Conservation (phyloP, 805 yeast species). For the Ogataea populi-albae region DNA sequence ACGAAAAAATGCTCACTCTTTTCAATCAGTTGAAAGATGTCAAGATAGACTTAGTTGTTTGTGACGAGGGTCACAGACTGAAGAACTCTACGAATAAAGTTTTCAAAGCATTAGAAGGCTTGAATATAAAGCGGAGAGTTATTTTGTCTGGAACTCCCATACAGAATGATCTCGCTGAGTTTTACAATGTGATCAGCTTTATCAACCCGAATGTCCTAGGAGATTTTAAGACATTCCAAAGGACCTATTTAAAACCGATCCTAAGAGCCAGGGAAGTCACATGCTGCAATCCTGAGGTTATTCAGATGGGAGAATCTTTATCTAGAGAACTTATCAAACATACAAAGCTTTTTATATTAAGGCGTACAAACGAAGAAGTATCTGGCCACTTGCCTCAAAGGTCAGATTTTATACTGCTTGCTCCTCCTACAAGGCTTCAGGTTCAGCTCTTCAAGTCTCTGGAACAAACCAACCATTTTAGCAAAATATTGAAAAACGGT, state of each 20-base stretch:
- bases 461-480: conserved; percentile 36
- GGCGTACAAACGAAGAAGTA: conserved; percentile 65
- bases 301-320: conserved; percentile 55
- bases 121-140: conserved; percentile 56
- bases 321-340: conserved; percentile 61
- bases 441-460: conserved; percentile 51
- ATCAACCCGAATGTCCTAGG: conserved; percentile 84
- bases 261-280: conserved; percentile 63
- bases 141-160: conserved; percentile 66
- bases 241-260: conserved; percentile 67
- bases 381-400: conserved; percentile 64
- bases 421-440: conserved; percentile 70
- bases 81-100: conserved; percentile 74
- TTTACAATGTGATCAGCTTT: conserved; percentile 75
- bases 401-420: conserved; percentile 73
- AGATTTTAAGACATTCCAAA: conserved; percentile 51
- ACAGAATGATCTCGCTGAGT: conserved; percentile 87
- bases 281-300: conserved; percentile 47
- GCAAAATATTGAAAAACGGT: conserved; percentile 30
- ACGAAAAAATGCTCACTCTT: conserved; percentile 69
- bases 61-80: conserved; percentile 94
- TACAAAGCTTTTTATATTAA: conserved; percentile 64
- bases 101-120: conserved; percentile 54
- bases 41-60: conserved; percentile 66
- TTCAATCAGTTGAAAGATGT: conserved; percentile 47